These are phyloP conservation scores for Lepidium sativum DNA, from an alignment of 345 rosid genomes.

Conservation along the genomic window DNA sequence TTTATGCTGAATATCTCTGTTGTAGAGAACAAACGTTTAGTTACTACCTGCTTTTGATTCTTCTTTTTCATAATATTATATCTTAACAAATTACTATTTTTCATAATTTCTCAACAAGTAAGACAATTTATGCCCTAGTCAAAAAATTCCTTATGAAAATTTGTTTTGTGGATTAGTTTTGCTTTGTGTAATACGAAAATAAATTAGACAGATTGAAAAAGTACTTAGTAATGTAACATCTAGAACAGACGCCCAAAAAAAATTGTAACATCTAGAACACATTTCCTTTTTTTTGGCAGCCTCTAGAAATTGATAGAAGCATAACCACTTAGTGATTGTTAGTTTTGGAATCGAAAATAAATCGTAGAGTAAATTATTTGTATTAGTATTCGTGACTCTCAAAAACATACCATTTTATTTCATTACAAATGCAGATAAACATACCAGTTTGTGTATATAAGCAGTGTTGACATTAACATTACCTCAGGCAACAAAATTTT, in stretches of 20 bases:
- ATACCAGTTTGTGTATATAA: no score
- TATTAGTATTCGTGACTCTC: no score
- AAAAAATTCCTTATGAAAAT: background rate
- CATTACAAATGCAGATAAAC: no score
- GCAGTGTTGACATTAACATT: no score
- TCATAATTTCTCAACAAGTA: background rate
- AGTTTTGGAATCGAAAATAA: no score
- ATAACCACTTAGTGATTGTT: no score
- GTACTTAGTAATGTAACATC: background rate
- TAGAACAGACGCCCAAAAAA: no score
- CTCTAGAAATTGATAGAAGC: no score
- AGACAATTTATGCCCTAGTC: background rate
- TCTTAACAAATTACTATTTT: background rate
- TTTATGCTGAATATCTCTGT: constrained; percentile 2
- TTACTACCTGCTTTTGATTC: background rate
- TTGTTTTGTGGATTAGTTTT: background rate
- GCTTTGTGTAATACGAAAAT: background rate
- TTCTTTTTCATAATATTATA: background rate
- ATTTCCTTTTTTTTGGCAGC: no score
- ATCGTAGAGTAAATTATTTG: no score
- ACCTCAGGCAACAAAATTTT: background rate
- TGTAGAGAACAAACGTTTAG: constrained; percentile 10
- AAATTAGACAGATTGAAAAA: background rate
- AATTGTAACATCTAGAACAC: background rate
- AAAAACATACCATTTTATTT: no score